phyloP scores from a whole-genome alignment of 2,329 filamentous ascomycete genomes.

The Camillea tinctor region DNA sequence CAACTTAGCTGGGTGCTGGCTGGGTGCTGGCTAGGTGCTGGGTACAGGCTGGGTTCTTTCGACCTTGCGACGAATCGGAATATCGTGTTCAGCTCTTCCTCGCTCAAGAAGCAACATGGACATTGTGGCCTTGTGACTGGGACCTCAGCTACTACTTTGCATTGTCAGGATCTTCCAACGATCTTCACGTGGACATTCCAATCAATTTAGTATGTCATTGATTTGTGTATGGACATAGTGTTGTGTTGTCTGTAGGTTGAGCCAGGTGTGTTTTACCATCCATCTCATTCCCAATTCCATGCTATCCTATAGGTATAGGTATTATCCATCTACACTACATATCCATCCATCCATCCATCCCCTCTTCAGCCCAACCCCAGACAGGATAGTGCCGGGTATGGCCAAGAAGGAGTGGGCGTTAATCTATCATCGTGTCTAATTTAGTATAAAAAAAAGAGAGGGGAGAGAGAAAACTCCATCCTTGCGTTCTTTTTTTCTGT shows the following conservation, averaged over 20 bases:
- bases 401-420: neutral
- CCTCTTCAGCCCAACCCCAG: neutral
- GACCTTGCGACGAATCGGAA: neutral
- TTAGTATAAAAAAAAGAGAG: conserved; percentile 6
- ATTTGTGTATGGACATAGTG: neutral
- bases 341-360: neutral
- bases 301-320: neutral
- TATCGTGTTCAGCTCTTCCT: neutral
- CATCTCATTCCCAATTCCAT: too few relatives aligned
- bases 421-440: neutral
- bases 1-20: neutral
- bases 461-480: neutral
- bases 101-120: neutral
- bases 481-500: conserved; percentile 11
- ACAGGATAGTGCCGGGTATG: neutral
- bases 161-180: neutral
- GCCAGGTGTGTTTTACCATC: too few relatives aligned
- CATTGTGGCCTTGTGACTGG: neutral
- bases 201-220: neutral
- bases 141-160: neutral
- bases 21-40: neutral
- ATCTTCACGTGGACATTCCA: neutral
- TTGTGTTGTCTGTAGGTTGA: too few relatives aligned
- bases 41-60: neutral
- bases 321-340: neutral